Percentiles rank a stretch among this genome's conserved stretches.
Evolutionary conservation across 345 rosid genomes (phyloP).

Genomic region (Hypericum perforatum): DNA sequence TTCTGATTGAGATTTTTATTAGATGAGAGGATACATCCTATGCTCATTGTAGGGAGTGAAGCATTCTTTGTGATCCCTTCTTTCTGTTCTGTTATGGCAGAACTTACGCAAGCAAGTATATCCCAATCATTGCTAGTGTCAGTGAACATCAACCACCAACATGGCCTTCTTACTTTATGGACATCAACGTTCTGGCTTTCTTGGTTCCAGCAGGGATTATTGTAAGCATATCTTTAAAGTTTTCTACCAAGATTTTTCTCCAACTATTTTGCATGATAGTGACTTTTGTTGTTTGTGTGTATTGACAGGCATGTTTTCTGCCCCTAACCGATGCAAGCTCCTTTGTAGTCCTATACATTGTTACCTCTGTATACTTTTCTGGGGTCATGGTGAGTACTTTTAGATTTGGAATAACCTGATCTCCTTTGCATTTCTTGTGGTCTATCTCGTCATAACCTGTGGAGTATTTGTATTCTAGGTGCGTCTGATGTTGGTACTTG

Average conservation of each 20-base stretch:
- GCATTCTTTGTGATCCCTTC: slow-evolving; percentile 6
- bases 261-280: slow-evolving; percentile 2
- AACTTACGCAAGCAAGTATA: slow-evolving; percentile 95
- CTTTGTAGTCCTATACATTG: slow-evolving; percentile 79
- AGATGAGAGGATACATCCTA: too few relatives aligned
- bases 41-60: neutral
- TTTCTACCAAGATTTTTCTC: slow-evolving; percentile 6
- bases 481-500: slow-evolving; percentile 97
- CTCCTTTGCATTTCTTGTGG: neutral
- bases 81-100: slow-evolving; percentile 33
- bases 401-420: neutral
- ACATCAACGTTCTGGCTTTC: slow-evolving; percentile 97
- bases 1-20: too few relatives aligned
- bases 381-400: slow-evolving; percentile 87
- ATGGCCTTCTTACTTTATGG: slow-evolving; percentile 99
- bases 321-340: slow-evolving; percentile 99
- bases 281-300: slow-evolving; percentile 10
- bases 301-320: slow-evolving; percentile 85
- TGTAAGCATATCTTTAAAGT: slow-evolving; percentile 37
- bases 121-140: slow-evolving; percentile 98
- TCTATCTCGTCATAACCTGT: neutral
- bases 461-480: slow-evolving; percentile 43
- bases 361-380: slow-evolving; percentile 91
- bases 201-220: slow-evolving; percentile 98
- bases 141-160: slow-evolving; percentile 99